Evolutionary conservation across 208 protist species (phyloP), one percentile per base, ranked within the genome.

Genomic region (Wallacemonas sp.): DNA sequence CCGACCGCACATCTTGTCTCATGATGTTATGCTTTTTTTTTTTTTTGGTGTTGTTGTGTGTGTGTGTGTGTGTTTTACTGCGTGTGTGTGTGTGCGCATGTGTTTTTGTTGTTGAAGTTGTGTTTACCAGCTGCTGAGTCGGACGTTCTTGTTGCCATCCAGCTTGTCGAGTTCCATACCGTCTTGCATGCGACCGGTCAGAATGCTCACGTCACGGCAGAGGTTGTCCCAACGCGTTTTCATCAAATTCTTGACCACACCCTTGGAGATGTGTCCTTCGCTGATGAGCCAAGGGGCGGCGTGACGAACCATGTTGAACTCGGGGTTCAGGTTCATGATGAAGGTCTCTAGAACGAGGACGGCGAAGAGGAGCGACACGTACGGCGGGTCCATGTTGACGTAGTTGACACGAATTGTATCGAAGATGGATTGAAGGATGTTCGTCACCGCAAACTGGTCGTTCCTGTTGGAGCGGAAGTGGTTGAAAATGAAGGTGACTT

Each of bases 231-330:
- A 51, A 26, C 68, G 59, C 8, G 80, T 88, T 44, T 90, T 78
- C n/a, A 86, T 39, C 28, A 93, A 51, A 63, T 97, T 93, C 65
- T 93, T 94, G 5, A 92, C 61, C 12, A 97, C 77, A 34, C 86
- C 84, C 56, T 83, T 84, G 8, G 87, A 91, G 4, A 97, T 55
- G 73, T 91, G 82, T 28, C 91, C 91, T 66, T 97, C 88, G 39
- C 84, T 84, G 14, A 92, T 82, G 4, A 97, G 68, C 90, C 91
- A 97, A 38, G 91, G 91, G 5, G 88, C 89, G 41, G 85, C 70
- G 75, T 94, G 89, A 6, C 89, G 84, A 39, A 95, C 89, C 82
- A 97, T 95, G 68, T 97, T 94, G 59, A 93, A 97, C 19, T 95
- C 77, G 11, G 87, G 88, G 53, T 97, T 86, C 17, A 97, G 80